Evolutionary conservation across 352 stramenopile species (phyloP).

Genomic region (Phytophthora citrophthora): DNA sequence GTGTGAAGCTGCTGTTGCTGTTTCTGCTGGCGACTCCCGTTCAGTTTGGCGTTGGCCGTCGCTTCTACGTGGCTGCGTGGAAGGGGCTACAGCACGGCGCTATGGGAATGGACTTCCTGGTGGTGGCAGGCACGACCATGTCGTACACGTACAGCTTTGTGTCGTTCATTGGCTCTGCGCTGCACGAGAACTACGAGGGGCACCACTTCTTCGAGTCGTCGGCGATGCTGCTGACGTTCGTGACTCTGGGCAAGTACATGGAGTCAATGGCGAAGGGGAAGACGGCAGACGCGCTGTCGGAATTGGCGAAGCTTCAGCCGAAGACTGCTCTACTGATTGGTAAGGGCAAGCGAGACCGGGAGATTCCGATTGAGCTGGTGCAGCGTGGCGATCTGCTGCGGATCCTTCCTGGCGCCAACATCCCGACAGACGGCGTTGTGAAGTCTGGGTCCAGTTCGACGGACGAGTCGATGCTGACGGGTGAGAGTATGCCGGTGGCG

Average conservation of each 20-base stretch:
- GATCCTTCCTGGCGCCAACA: conserved; percentile 73
- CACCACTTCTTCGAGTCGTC: conserved; percentile 92
- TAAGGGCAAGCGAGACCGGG: conserved; percentile 54
- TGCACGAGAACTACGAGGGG: conserved; percentile 69
- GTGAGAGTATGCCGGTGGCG: conserved; percentile 88
- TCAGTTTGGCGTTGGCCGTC: conserved; percentile 80
- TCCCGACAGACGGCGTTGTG: conserved; percentile 86
- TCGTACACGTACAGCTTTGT: conserved; percentile 89
- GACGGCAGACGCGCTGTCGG: conserved; percentile 74
- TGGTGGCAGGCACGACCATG: conserved; percentile 83
- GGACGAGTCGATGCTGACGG: conserved; percentile 86
- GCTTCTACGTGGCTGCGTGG: conserved; percentile 86
- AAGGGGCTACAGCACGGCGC: conserved; percentile 85
- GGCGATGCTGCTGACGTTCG: conserved; percentile 87
- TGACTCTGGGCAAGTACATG: conserved; percentile 90
- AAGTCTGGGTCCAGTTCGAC: conserved; percentile 69
- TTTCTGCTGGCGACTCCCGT: conserved; percentile 85
- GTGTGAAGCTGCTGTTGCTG: conserved; percentile 84
- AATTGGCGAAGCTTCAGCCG: conserved; percentile 78
- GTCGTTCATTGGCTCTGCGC: conserved; percentile 68
- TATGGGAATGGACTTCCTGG: conserved; percentile 92
- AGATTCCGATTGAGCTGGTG: conserved; percentile 86
- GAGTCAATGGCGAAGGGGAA: conserved; percentile 89
- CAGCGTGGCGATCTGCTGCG: conserved; percentile 81
- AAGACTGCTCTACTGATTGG: conserved; percentile 78